phyloP scores from a whole-genome alignment of 805 yeast species.

The Ogataea methanolica region DNA sequence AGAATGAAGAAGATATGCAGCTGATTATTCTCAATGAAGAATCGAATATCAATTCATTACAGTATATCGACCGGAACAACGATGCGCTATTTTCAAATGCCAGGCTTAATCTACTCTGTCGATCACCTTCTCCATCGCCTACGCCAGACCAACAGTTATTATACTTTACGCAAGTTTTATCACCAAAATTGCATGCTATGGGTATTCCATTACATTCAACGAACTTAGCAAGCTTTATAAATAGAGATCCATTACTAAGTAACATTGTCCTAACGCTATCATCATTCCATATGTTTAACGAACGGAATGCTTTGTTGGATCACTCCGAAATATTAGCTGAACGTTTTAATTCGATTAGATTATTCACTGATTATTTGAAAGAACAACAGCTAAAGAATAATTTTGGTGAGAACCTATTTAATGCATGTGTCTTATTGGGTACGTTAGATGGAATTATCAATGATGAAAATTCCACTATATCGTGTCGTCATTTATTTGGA shows the following conservation, averaged over 20 bases:
- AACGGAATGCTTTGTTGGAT: conserved; percentile 3
- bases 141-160: conserved; percentile 8
- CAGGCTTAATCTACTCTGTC: neutral
- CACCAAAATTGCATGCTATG: conserved; percentile 23
- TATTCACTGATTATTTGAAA: conserved; percentile 8
- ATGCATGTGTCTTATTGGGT: conserved; percentile 21
- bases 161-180: conserved; percentile 20
- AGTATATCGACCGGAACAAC: neutral
- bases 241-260: conserved; percentile 13
- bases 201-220: conserved; percentile 11
- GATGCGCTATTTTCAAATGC: neutral
- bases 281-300: conserved; percentile 19
- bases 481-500: conserved; percentile 20
- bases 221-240: conserved; percentile 1
- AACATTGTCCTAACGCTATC: conserved; percentile 19
- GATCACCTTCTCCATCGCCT: conserved; percentile 3
- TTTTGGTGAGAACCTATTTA: conserved; percentile 11
- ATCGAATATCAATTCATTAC: neutral
- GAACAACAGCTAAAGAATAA: neutral
- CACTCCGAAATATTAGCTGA: conserved; percentile 5
- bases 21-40: neutral
- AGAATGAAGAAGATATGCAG: too few relatives aligned
- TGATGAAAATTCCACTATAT: conserved; percentile 11
- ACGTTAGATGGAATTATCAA: conserved; percentile 24
- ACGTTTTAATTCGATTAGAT: conserved; percentile 13